Percentiles rank a stretch among this genome's conserved stretches.
Evolutionary conservation across 192 early-diverging fungal species (phyloP).

Genomic region (Thamnidium elegans): DNA sequence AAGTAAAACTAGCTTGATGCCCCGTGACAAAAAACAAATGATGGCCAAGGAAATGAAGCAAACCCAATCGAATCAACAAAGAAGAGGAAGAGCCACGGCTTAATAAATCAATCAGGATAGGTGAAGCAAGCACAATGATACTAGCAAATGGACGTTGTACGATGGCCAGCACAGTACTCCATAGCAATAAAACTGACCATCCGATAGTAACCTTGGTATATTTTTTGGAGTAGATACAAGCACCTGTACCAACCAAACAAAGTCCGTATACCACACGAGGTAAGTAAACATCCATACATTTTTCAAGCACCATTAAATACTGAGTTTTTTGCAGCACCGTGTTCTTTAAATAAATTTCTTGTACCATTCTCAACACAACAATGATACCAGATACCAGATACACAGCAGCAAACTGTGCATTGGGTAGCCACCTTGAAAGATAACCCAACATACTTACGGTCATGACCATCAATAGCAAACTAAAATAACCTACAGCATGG

Average conservation of each 20-base stretch:
- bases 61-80: constrained; percentile 14
- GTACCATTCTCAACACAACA: background rate
- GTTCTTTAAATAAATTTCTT: constrained; percentile 5
- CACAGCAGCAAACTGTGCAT: background rate
- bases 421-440: too few species aligned
- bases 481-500: too few species aligned
- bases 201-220: too few species aligned
- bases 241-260: background rate
- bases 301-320: constrained; percentile 23
- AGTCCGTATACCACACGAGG: constrained; percentile 22
- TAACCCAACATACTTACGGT: too few species aligned
- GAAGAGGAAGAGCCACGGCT: background rate
- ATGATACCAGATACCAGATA: background rate
- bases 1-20: constrained; percentile 86
- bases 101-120: constrained; percentile 16
- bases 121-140: constrained; percentile 15
- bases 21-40: constrained; percentile 84
- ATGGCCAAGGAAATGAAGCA: constrained; percentile 31
- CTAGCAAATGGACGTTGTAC: constrained; percentile 33
- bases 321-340: constrained; percentile 36
- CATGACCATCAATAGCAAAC: too few species aligned
- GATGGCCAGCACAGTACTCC: constrained; percentile 21
- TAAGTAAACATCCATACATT: constrained; percentile 23
- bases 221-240: background rate
- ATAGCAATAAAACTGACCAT: constrained; percentile 7